These are phyloP conservation scores for Myxozyma nipponensis DNA, from an alignment of 805 yeast genomes.

Conservation along the genomic window DNA sequence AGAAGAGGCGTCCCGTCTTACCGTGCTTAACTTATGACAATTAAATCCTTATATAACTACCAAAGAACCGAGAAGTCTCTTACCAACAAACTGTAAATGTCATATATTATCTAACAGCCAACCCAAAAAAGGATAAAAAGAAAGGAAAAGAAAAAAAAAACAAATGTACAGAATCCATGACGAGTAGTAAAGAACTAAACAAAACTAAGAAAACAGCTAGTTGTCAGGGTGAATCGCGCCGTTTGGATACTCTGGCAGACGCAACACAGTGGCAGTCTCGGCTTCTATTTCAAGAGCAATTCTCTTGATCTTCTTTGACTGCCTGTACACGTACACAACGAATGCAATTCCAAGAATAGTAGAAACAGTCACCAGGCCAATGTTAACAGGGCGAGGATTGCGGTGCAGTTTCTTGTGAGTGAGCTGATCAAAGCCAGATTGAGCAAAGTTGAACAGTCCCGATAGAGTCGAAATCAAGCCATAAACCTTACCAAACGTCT, in stretches of 20 bases:
- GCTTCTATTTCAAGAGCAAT: conserved; percentile 60
- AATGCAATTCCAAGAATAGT: conserved; percentile 48
- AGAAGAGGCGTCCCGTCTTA: no score
- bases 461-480: conserved; percentile 80
- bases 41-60: no score
- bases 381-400: conserved; percentile 80
- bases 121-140: neutral
- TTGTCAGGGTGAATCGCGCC: no score
- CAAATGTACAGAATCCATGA: no score
- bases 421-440: conserved; percentile 60
- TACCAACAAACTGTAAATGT: no score
- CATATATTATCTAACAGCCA: neutral
- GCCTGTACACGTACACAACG: conserved; percentile 37
- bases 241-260: conserved; percentile 35
- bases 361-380: conserved; percentile 52
- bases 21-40: no score
- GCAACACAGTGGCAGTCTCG: conserved; percentile 47
- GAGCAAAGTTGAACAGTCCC: conserved; percentile 74
- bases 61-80: no score
- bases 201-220: no score
- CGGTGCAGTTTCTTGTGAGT: conserved; percentile 65
- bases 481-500: conserved; percentile 86
- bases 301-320: conserved; percentile 46
- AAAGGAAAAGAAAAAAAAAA: neutral
- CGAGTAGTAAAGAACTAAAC: no score